Base-by-base conservation (phyloP, 1,139 yeast genomes). In the Torulaspora globosa region DNA sequence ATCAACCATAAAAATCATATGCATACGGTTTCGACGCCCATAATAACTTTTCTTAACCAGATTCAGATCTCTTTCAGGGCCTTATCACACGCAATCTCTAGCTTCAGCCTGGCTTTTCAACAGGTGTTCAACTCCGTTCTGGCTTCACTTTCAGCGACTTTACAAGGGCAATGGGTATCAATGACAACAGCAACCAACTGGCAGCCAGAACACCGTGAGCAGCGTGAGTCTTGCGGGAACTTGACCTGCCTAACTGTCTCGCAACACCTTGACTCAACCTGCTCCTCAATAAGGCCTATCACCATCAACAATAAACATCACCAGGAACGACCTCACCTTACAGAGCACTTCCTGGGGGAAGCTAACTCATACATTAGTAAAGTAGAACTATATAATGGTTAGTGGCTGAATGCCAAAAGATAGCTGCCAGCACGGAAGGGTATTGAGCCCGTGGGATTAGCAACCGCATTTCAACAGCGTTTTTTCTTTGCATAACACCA, bases 401-500 rank as follows among this genome's bases (percentile, higher is more conserved):
- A n/a, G 11, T 2, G 21, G 9, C 9, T 15, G n/a, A 11, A 15
- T 31, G 12, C 2, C 18, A 30, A n/a, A 5, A 9, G 3, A 31
- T 31, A 31, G 18, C 23, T 31, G 34, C 11, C 18, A 16, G 6
- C 2, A 31, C 12, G n/a, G 16, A 23, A 18, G 34, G 34, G n/a
- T 31, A 16, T 19, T 31, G n/a, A 3, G 11, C 34, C 34, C 34
- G 34, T 12, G 34, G 18, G 23, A 11, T 31, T 15, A 9, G 21
- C 12, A 14, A 31, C n/a, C 23, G 11, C 16, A 14, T 16, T 18
- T 30, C 21, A 7, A 11, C 3, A 15, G 4, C 16, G 16, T 18
- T 10, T 27, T 31, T 26, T 36, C 15, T 12, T 23, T n/a, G 36
- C 16, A n/a, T 16, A 15, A 8, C 9, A 38, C 35, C 19, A 54